These are phyloP conservation scores for Cucurbita argyrosperma DNA, from an alignment of 306 rosid genomes.

Conservation along the genomic window DNA sequence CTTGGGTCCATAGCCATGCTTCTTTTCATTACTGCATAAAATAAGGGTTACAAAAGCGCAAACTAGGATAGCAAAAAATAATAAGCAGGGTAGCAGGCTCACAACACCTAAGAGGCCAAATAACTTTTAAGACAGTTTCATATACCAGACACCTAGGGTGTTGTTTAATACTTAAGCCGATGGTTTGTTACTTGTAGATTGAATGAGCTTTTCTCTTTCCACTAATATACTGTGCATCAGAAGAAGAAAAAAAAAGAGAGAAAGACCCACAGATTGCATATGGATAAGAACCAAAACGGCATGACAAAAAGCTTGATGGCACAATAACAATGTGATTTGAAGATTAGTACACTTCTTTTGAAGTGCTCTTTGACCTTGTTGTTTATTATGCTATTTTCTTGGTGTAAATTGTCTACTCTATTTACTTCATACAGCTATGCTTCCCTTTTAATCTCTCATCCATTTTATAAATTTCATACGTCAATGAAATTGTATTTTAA, in stretches of 20 bases:
- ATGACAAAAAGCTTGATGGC: not conserved
- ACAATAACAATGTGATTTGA: not conserved
- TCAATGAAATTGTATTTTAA: not conserved
- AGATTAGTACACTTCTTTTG: not conserved
- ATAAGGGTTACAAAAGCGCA: constrained; percentile 15
- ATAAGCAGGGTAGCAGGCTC: not conserved
- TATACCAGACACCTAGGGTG: no score
- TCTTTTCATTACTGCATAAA: constrained; percentile 49
- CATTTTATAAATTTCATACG: not conserved
- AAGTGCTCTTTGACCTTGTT: not conserved
- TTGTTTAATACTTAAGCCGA: no score
- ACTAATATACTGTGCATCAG: not conserved
- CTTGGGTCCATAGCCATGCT: constrained; percentile 34
- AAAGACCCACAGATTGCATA: not conserved
- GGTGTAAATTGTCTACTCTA: not conserved
- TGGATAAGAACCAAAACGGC: not conserved
- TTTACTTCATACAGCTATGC: not conserved
- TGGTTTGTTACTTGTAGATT: no score
- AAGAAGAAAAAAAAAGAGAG: not conserved
- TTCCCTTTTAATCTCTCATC: not conserved
- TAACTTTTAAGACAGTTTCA: not conserved
- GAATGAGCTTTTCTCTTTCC: not conserved
- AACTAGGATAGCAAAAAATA: not conserved
- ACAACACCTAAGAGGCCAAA: not conserved
- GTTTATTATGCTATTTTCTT: not conserved